Evolutionary conservation across 2,329 filamentous ascomycete genomes (phyloP), one percentile per base, ranked within the genome.

Genomic region (Claviceps quebecensis): DNA sequence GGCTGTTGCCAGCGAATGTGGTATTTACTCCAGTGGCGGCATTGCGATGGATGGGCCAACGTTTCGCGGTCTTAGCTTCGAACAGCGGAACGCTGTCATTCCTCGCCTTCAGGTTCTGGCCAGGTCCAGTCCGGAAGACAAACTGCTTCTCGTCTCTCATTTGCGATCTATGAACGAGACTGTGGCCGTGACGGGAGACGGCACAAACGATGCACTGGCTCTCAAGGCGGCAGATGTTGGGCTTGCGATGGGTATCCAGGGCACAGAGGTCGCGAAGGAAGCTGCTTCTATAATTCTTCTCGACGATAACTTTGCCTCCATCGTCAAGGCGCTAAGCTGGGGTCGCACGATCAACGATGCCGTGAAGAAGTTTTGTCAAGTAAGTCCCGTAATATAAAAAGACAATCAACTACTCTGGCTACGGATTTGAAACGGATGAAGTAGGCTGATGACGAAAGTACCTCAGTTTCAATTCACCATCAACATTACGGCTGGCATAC

Each of bases 61-160:
- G 69, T 84, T 84, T 71, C 54, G 81, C 68, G 65, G 77, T 73
- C 65, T 71, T 3, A 61, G 59, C 1, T 80, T 81, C 39, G 47
- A 75, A 62, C 59, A 73, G 16, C 60, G 67, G 62, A 63, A 76
- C 49, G 68, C 70, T 1, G 66, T 79, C 22, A 77, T 83, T 41
- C 79, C 78, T 5, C 76, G 80, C 45, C 72, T 86, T 1, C 81
- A 83, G 57, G 81, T 86, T 17, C 72, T 86, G 45, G 83, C 83
- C 29, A 74, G 82, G 48, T 84, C 82, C 0, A 84, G 80, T 44
- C 83, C 83, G 0, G 80, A 86, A 55, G 83, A 86, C 57, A 86
- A 86, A 65, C 70, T 79, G 14, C 75, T 77, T 39, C 71, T 86
- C 37, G 82, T 86, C 36, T 78, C 76, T 58, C 72, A 77, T 41